phyloP scores from a whole-genome alignment of 2,329 filamentous ascomycete genomes.

The Whalleya microplaca region DNA sequence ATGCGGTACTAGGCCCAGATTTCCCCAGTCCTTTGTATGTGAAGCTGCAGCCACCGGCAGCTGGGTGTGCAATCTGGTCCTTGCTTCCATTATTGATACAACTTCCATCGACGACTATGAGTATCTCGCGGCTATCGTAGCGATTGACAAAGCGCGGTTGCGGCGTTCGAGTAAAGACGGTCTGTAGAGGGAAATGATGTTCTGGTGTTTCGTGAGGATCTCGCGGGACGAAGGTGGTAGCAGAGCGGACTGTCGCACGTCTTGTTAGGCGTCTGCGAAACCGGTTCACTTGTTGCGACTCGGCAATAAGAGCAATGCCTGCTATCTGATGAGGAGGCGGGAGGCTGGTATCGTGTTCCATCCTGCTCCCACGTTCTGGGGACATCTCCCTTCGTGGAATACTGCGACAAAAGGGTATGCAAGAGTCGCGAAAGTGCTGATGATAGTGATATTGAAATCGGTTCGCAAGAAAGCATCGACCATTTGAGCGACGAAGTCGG shows the following conservation, averaged over 20 bases:
- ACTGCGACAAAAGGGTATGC: no score
- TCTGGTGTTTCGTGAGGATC: slow-evolving; percentile 35
- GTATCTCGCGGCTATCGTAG: slow-evolving; percentile 40
- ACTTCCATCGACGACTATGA: slow-evolving; percentile 47
- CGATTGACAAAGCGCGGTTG: slow-evolving; percentile 41
- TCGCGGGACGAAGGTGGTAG: slow-evolving; percentile 34
- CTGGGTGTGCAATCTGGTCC: slow-evolving; percentile 8
- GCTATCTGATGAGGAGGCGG: not conserved
- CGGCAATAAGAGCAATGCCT: slow-evolving; percentile 18
- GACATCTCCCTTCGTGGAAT: no score
- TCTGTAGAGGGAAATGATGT: slow-evolving; percentile 40
- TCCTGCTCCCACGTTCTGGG: not conserved
- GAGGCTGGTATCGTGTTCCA: not conserved
- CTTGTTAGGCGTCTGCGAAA: slow-evolving; percentile 27
- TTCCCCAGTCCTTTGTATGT: slow-evolving; percentile 31
- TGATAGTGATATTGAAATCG: no score
- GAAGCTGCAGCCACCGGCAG: slow-evolving; percentile 35
- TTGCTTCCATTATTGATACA: slow-evolving; percentile 44
- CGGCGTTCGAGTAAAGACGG: slow-evolving; percentile 26
- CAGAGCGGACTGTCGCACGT: slow-evolving; percentile 29
- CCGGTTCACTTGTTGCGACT: slow-evolving; percentile 10
- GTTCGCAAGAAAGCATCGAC: no score
- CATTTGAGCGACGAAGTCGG: no score
- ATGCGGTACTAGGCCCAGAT: slow-evolving; percentile 11
- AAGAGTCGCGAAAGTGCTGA: no score